Conservation (phyloP, 176 grass and related monocot genomes). For the Sorghum bicolor region Sorghum_bicolor_NCBIv3 NC_012873.2:67774001-67774500, state of each 20-base stretch:
- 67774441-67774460: not conserved
- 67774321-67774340: slow-evolving; percentile 41
- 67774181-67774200: slow-evolving; percentile 88
- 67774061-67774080: slow-evolving; percentile 85
- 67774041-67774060: slow-evolving; percentile 77
- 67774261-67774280: slow-evolving; percentile 14
- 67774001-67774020: slow-evolving; percentile 87
- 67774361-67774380: not conserved
- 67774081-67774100: slow-evolving; percentile 75
- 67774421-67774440: not conserved
- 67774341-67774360: too few species aligned
- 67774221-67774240: slow-evolving; percentile 86
- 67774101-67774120: slow-evolving; percentile 95
- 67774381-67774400: not conserved
- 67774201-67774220: slow-evolving; percentile 88
- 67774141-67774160: slow-evolving; percentile 96
- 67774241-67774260: slow-evolving; percentile 85
- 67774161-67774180: slow-evolving; percentile 69
- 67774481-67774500: not conserved
- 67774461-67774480: not conserved
- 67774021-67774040: slow-evolving; percentile 91
- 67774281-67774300: not conserved
- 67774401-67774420: not conserved
- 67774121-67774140: slow-evolving; percentile 92
- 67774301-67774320: not conserved